Evolutionary conservation across 2,329 filamentous ascomycete genomes (phyloP).

Genomic region (Epichloe festucae): DNA sequence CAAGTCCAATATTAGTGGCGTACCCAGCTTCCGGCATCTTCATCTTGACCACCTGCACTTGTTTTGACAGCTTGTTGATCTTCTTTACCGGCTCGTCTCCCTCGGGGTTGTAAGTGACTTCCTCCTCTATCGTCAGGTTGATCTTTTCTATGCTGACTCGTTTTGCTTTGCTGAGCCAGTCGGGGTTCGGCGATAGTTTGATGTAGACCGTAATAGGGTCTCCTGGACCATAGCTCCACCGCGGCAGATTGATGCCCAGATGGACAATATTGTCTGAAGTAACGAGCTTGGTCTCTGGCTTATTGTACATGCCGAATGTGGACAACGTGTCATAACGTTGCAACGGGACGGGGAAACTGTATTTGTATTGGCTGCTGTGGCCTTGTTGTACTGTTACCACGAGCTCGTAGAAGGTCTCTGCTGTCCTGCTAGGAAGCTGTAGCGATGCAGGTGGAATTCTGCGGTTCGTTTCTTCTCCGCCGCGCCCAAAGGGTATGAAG

Average conservation of each 20-base stretch:
- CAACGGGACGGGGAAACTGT: constrained; percentile 80
- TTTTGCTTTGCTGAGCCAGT: constrained; percentile 82
- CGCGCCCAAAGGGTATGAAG: constrained; percentile 89
- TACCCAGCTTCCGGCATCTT: constrained; percentile 87
- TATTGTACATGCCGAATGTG: constrained; percentile 99
- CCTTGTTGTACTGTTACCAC: constrained; percentile 94
- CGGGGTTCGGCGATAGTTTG: constrained; percentile 80
- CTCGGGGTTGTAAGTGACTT: constrained; percentile 97
- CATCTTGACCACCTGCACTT: constrained; percentile 66
- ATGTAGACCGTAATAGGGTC: constrained; percentile 96
- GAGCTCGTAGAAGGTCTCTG: constrained; percentile 93
- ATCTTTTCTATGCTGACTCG: constrained; percentile 91
- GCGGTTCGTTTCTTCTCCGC: constrained; percentile 78
- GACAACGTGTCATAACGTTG: constrained; percentile 91
- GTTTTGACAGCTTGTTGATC: constrained; percentile 73
- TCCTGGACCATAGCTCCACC: constrained; percentile 91
- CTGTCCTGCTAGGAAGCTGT: constrained; percentile 82
- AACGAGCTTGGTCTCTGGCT: constrained; percentile 75
- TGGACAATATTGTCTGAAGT: constrained; percentile 86
- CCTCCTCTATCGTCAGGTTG: constrained; percentile 86
- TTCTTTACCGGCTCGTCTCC: constrained; percentile 90
- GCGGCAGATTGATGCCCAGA: constrained; percentile 78
- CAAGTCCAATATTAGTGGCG: constrained; percentile 79
- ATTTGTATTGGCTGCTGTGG: constrained; percentile 74
- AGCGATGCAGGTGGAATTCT: constrained; percentile 86